Evolutionary conservation across 2,329 filamentous ascomycete species (phyloP), one percentile per base, ranked within the genome.

Genomic region (Akanthomyces muscarius): DNA sequence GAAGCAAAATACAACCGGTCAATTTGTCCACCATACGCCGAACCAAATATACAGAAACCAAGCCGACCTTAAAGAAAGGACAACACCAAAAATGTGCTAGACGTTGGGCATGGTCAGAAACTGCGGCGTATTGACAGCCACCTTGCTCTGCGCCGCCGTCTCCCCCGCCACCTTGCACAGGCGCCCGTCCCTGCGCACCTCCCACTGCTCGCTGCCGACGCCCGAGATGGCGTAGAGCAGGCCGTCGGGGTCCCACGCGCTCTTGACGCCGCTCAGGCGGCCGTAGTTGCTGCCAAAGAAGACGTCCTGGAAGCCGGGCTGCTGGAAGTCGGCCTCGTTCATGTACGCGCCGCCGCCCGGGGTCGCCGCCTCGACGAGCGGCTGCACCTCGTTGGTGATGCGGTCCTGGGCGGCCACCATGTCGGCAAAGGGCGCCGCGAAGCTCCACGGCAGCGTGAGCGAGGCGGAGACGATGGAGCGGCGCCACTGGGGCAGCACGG

Each of bases 131-230:
- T 36, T 36, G 33, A 36, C 33, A 11, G 10, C 33, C 33, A 36
- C 33, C 33, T 36, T 36, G 33, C 33, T 36, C 33, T 36, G 33
- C 33, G 33, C 33, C 33, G 33, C 33, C 33, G 33, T 3, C 33
- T 8, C 33, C 33, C 7, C 33, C 7, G 33, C 10, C 33, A 11
- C 33, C 6, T 11, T 36, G 33, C 38, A 41, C 25, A 45, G 48
- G 7, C 53, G 38, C 2, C 41, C 73, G 59, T 71, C 70, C 11
- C 67, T 67, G 28, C 65, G 62, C 7, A 78, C 76, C 23, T 71
- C 69, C 82, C 82, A 85, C 5, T 70, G 73, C 58, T 84, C 81
- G 64, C 79, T 83, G 0, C 82, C 83, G 25, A 86, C 82, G 13
- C 72, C 79, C 3, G 74, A 75, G 3, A 72, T 72, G n/a, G 79